Conservation (phyloP, 2,329 filamentous ascomycete species). For the Pseudocercospora crystallina region DNA sequence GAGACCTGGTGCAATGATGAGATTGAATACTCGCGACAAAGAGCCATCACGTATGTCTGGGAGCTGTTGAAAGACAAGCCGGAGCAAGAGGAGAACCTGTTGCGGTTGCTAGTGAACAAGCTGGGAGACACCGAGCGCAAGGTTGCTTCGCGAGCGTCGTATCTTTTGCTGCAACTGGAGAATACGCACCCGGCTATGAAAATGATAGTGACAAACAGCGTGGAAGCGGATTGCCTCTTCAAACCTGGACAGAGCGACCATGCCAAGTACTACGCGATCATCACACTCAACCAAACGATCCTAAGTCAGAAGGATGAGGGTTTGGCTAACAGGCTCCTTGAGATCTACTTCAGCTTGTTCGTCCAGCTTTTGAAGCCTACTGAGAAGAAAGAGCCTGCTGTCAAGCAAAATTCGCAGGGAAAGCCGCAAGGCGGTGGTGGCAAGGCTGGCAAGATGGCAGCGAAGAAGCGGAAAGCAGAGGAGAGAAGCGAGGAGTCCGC, state of each 20-base stretch:
- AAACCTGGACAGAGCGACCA: conserved; percentile 82
- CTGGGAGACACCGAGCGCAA: conserved; percentile 93
- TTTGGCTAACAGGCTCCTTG: conserved; percentile 75
- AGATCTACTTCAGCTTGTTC: conserved; percentile 92
- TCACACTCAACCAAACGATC: conserved; percentile 95
- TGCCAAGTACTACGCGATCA: conserved; percentile 93
- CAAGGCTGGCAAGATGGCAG: conserved; percentile 54
- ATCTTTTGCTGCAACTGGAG: conserved; percentile 87
- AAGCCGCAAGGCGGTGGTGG: conserved; percentile 54
- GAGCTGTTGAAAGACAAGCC: conserved; percentile 92
- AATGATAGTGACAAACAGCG: conserved; percentile 74
- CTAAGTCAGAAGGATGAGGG: conserved; percentile 79
- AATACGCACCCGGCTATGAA: conserved; percentile 93
- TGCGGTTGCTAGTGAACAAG: conserved; percentile 92
- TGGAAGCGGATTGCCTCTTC: conserved; percentile 86
- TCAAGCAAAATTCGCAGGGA: conserved; percentile 28
- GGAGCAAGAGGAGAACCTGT: conserved; percentile 91
- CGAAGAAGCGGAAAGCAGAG: conserved; percentile 45
- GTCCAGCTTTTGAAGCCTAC: conserved; percentile 72
- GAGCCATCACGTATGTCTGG: conserved; percentile 86
- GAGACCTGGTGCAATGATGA: conserved; percentile 95
- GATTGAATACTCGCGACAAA: conserved; percentile 85
- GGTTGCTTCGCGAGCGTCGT: conserved; percentile 89
- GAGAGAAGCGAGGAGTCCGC: conserved; percentile 39
- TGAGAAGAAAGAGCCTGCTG: conserved; percentile 33